These are phyloP conservation scores for Bipolaris cookei DNA, from an alignment of 2,329 filamentous ascomycete genomes.

Conservation along the genomic window DNA sequence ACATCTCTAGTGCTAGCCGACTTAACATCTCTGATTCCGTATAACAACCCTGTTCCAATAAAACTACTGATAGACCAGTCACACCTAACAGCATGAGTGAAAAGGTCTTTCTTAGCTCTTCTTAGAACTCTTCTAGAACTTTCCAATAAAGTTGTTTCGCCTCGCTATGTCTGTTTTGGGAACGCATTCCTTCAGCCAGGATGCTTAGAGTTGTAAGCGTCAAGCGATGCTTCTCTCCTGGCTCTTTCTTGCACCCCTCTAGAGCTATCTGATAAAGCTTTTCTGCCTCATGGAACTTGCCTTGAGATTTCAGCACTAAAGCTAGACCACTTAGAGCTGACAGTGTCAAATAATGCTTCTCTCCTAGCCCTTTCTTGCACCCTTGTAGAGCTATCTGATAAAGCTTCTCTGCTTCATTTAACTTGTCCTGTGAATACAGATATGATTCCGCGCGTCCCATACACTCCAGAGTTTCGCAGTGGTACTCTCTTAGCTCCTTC, in stretches of 20 bases:
- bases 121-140: not conserved
- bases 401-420: not conserved
- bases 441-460: not conserved
- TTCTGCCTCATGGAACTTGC: not conserved
- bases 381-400: no score
- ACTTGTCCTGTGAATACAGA: not conserved
- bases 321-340: no score
- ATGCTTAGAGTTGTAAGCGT: not conserved
- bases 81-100: no score
- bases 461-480: not conserved
- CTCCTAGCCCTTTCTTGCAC: not conserved
- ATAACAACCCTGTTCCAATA: not conserved
- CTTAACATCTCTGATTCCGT: not conserved
- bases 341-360: no score
- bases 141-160: not conserved
- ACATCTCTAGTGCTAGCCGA: not conserved
- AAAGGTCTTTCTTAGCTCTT: not conserved
- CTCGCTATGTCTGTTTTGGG: not conserved
- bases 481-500: not conserved
- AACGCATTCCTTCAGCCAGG: rapidly evolving
- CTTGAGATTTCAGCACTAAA: no score
- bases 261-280: not conserved
- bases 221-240: not conserved
- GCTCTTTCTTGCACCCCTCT: not conserved
- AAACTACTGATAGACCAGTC: not conserved